Percentiles rank a stretch among this genome's conserved stretches.
phyloP scores from a whole-genome alignment of 2,329 filamentous ascomycete genomes.

The Sporothrix sp. region DNA sequence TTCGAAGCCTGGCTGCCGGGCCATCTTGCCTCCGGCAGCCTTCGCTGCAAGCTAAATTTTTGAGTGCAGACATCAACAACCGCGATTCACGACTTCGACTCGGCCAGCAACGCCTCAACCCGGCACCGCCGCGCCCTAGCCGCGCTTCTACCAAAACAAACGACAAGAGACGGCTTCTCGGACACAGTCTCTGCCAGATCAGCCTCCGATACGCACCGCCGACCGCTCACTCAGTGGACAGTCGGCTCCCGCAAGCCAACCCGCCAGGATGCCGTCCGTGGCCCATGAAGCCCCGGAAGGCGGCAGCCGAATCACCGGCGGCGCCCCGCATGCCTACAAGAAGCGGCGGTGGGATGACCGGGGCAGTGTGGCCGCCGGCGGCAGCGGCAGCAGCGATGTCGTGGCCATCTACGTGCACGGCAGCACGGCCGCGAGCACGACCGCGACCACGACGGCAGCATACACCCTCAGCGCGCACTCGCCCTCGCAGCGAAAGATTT shows the following conservation, averaged over 20 bases:
- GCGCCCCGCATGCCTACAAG: constrained; percentile 20
- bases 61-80: not conserved
- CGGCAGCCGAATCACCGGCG: not conserved
- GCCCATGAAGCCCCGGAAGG: constrained; percentile 6
- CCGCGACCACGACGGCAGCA: not conserved
- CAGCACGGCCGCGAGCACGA: constrained; percentile 11
- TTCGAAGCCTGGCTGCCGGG: too few relatives aligned
- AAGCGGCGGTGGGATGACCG: constrained; percentile 31
- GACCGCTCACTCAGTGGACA: too few relatives aligned
- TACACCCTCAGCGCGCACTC: not conserved
- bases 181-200: too few relatives aligned
- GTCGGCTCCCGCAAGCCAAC: too few relatives aligned
- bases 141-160: not conserved
- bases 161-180: too few relatives aligned
- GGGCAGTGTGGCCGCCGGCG: constrained; percentile 1
- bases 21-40: constrained; percentile 1
- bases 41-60: not conserved
- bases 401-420: constrained; percentile 6
- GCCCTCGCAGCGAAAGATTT: constrained; percentile 5
- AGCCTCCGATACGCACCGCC: too few relatives aligned
- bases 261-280: constrained; percentile 11
- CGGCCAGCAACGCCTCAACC: not conserved
- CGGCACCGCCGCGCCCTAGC: too few relatives aligned
- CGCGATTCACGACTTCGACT: not conserved
- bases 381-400: not conserved